Base-by-base conservation (phyloP, 768 basidiomycete species). In the Krasilnikovozyma curviuscula region DNA sequence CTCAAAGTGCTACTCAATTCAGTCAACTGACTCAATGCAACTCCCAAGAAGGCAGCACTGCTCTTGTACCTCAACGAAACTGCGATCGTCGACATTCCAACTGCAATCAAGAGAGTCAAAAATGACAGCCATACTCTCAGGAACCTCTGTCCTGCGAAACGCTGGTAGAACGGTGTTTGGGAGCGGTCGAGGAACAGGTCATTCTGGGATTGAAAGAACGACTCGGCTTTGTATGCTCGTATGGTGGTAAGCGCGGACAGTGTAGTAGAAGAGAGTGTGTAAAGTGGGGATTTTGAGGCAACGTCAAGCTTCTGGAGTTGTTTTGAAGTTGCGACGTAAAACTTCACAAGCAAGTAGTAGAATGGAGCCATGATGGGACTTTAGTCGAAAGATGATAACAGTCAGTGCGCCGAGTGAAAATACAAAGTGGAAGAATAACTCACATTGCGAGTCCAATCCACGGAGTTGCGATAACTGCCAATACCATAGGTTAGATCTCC, bases 381-480 rank as follows among this genome's bases (percentile, higher is more conserved):
- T n/a, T n/a, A n/a, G n/a, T n/a, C n/a, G n/a, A n/a, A 27, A 42
- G 41, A 13, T 42, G 12, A 42, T 42, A 9, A 33, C 10, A 10
- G 9, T 9, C 9, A n/a, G 9, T 33, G 32, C 9, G 10, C 9
- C 10, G 32, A 33, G 9, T 38, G 37, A 38, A 23, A 38, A 23
- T n/a, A 7, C 23, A 23, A 18, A 38, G 23, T 9, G 7, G n/a
- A 18, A 38, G 23, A 18, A 8, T 9, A 38, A 23, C 37, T 16
- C 37, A 38, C 27, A 48, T 48, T 10, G 46, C 6, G 1, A 48
- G 46, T 12, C 28, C 43, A 14, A 50, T 41, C 49, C 49, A 50
- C 7, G 49, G 42, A 3, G 49, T 50, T 12, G 48, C 48, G n/a
- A 49, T 44, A 25, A 49, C n/a, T 1, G 44, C 16, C n/a, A 49